Evolutionary conservation across 1,284 basidiomycete species (phyloP).

Genomic region (Meripilus lineatus): DNA sequence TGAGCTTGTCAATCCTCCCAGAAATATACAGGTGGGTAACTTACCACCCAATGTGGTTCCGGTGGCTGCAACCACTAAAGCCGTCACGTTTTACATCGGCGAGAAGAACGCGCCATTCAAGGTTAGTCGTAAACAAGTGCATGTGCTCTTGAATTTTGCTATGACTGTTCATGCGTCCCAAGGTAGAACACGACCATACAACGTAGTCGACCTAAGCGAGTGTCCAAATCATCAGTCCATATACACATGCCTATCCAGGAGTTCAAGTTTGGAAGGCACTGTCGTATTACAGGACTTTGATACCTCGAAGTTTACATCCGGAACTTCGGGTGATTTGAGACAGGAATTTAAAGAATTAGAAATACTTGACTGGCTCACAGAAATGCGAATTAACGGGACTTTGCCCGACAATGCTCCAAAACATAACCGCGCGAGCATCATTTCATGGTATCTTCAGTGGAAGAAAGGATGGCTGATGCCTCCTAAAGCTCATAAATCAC

Average conservation of each 20-base stretch:
- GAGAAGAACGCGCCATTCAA: constrained; percentile 17
- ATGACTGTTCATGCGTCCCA: constrained; percentile 39
- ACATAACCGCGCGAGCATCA: too few species aligned
- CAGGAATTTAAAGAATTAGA: constrained; percentile 30
- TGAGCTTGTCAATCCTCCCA: constrained; percentile 25
- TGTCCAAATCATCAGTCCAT: constrained; percentile 26
- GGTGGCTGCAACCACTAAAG: constrained; percentile 15
- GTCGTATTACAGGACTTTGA: constrained; percentile 30
- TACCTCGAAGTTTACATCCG: constrained; percentile 17
- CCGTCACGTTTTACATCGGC: constrained; percentile 17
- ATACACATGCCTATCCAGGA: constrained; percentile 33
- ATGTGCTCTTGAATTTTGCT: too few species aligned
- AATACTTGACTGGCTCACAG: constrained; percentile 29
- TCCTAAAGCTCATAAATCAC: too few species aligned
- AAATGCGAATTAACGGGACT: too few species aligned
- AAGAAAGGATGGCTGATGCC: too few species aligned
- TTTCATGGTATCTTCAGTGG: too few species aligned
- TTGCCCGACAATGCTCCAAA: too few species aligned
- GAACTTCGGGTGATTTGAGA: constrained; percentile 14
- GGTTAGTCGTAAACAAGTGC: constrained; percentile 28
- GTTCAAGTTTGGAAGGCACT: constrained; percentile 26
- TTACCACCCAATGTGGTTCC: constrained; percentile 37
- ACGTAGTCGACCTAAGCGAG: constrained; percentile 30
- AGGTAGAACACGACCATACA: constrained; percentile 30
- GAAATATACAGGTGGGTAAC: constrained; percentile 24